phyloP scores from a whole-genome alignment of 2,329 filamentous ascomycete species.

The Dothideomycetidae sp. region DNA sequence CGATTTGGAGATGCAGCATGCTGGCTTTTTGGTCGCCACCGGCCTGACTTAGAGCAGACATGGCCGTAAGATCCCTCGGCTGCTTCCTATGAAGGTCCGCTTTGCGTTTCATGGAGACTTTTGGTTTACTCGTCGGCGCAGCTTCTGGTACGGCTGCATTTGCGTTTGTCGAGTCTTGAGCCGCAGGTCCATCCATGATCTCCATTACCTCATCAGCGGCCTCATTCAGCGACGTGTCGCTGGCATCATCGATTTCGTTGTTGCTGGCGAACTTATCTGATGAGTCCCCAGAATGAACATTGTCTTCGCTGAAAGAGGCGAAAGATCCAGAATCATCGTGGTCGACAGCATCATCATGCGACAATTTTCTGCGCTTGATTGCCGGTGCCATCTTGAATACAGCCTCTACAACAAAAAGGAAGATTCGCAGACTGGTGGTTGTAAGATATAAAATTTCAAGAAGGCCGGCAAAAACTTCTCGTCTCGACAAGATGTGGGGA shows the following conservation, averaged over 20 bases:
- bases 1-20: conserved; percentile 53
- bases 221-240: conserved; percentile 4
- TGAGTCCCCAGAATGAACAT: conserved; percentile 9
- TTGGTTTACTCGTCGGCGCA: conserved; percentile 1
- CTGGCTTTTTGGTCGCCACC: conserved; percentile 49
- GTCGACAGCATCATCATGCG: conserved; percentile 15
- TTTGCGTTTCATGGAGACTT: conserved; percentile 5
- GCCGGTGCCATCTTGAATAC: conserved; percentile 1
- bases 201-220: conserved; percentile 5
- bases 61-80: conserved; percentile 10
- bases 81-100: conserved; percentile 6
- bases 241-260: conserved; percentile 11
- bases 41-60: conserved; percentile 28
- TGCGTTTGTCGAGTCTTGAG: background rate
- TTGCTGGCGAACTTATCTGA: conserved; percentile 12
- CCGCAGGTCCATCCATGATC: background rate
- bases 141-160: background rate
- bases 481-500: no score
- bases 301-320: conserved; percentile 18
- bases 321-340: conserved; percentile 17
- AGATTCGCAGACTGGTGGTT: no score
- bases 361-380: background rate
- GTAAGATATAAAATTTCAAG: no score
- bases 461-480: no score
- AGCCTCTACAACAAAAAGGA: no score